Evolutionary conservation across 1,284 basidiomycete species (phyloP).

Genomic region (Trichosporon coremiiforme): DNA sequence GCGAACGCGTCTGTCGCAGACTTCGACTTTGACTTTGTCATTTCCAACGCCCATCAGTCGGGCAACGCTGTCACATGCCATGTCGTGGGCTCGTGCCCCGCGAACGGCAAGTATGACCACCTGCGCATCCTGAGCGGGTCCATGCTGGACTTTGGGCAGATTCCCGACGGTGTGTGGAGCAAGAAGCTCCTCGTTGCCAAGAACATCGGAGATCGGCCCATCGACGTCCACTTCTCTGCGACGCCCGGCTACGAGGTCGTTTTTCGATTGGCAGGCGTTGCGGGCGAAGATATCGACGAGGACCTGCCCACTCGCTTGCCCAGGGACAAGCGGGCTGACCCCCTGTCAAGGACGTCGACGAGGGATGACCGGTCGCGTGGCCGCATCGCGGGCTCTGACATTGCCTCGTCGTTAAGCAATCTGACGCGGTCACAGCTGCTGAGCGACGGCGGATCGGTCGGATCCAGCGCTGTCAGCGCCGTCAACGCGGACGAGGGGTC

Average conservation of each 20-base stretch:
- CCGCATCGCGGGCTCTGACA: neutral
- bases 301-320: constrained; percentile 37
- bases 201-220: constrained; percentile 56
- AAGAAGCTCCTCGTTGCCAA: constrained; percentile 58
- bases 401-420: constrained; percentile 10
- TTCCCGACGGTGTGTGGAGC: constrained; percentile 58
- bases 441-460: constrained; percentile 10
- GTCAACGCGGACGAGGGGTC: constrained; percentile 24
- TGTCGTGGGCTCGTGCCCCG: constrained; percentile 45
- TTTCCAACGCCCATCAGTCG: constrained; percentile 51
- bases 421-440: constrained; percentile 20
- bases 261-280: constrained; percentile 58
- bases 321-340: constrained; percentile 28
- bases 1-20: constrained; percentile 40
- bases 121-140: constrained; percentile 57
- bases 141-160: constrained; percentile 59
- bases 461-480: constrained; percentile 2
- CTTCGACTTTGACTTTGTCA: constrained; percentile 52
- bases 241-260: constrained; percentile 57
- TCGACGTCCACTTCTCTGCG: constrained; percentile 58
- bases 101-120: constrained; percentile 52
- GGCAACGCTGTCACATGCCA: constrained; percentile 51
- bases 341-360: constrained; percentile 44
- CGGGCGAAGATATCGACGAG: constrained; percentile 53
- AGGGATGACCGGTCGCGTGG: constrained; percentile 26